Base-by-base conservation (phyloP, 345 rosid genomes). In the Atalantia buxifolia region DNA sequence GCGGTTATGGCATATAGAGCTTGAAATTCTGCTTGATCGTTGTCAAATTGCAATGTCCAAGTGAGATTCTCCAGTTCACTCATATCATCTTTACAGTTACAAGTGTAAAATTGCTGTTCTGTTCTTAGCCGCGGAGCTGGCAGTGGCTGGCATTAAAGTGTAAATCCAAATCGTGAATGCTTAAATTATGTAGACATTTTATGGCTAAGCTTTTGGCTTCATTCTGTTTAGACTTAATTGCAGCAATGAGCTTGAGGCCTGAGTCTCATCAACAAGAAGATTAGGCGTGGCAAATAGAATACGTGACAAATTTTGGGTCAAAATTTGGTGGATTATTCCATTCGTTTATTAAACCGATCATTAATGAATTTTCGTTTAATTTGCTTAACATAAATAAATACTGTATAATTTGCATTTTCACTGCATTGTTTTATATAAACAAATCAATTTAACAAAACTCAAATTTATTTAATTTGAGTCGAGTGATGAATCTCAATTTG, bases 1-100 rank as follows among this genome's bases (percentile, higher is more conserved):
- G 80, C 33, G 85, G 88, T 19, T 86, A 80, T 79, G 88, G 88
- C 45, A 82, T 87, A 68, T 84, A 82, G 80, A 75, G 62, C 57
- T 69, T 74, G 70, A 78, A 76, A 40, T 48, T 48, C 16, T 8
- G 61, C 50, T 65, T 24, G 21, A 66, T 63, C 2, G 61, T 56
- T 5, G 71, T 69, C 31, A n/a, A 31, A 56, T 59, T 60, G 59
- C 67, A 28, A 35, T 66, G 62, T 56, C 24, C 2, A 45, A 35
- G 75, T 66, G 35, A 76, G 77, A 63, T 77, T 66, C 66, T 79
- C 24, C 73, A 31, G 40, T 60, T 75, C 30, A 19, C 50, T 24
- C 48, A 0, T 30, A 13, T 45, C 27, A 38, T 69, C 21, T 72
- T 72, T 57, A n/a, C 75, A 71, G 45, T 81, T 53, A 77, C 84